These are phyloP conservation scores for Rubroshorea leprosula DNA, from an alignment of 345 rosid species.

Conservation along the genomic window DNA sequence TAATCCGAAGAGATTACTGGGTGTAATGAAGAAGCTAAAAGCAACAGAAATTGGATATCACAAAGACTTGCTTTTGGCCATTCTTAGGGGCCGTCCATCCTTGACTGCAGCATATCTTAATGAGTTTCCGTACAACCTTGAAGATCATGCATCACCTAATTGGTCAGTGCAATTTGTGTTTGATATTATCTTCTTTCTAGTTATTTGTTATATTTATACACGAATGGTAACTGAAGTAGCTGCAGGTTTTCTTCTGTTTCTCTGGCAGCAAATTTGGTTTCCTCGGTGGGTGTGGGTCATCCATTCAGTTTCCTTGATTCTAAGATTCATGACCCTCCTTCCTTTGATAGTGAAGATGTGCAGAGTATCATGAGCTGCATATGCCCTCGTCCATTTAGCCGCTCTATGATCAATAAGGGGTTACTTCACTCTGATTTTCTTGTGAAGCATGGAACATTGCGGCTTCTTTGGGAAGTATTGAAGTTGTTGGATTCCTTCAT, in stretches of 20 bases:
- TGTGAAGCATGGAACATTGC: constrained; percentile 79
- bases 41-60: constrained; percentile 63
- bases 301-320: constrained; percentile 56
- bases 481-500: constrained; percentile 61
- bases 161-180: constrained; percentile 52
- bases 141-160: constrained; percentile 65
- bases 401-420: constrained; percentile 73
- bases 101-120: constrained; percentile 72
- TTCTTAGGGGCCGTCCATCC: constrained; percentile 58
- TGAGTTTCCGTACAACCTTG: constrained; percentile 83
- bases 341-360: constrained; percentile 40
- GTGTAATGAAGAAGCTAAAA: constrained; percentile 78
- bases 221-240: constrained; percentile 37
- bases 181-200: constrained; percentile 2
- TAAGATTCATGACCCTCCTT: constrained; percentile 30
- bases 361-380: constrained; percentile 60
- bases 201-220: constrained; percentile 12
- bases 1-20: constrained; percentile 59
- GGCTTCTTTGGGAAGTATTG: constrained; percentile 72
- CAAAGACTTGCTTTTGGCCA: constrained; percentile 74
- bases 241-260: constrained; percentile 81
- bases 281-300: constrained; percentile 41
- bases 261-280: constrained; percentile 72
- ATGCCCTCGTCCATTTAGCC: constrained; percentile 66
- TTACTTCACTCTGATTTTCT: constrained; percentile 75